Evolutionary conservation across 2,329 filamentous ascomycete genomes (phyloP).

Genomic region (Ophiostoma piceae): DNA sequence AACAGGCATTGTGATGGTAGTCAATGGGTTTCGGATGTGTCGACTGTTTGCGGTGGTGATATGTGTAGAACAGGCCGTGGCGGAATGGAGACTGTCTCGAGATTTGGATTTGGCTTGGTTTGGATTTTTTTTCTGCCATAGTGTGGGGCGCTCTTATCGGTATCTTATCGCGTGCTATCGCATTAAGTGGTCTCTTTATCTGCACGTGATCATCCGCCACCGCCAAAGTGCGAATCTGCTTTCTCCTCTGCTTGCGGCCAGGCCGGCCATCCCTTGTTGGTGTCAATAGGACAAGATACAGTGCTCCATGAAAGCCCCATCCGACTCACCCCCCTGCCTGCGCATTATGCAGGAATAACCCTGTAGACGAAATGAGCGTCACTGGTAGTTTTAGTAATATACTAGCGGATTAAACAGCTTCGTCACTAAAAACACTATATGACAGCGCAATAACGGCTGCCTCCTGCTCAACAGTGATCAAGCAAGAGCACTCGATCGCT

Average conservation of each 20-base stretch:
- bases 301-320: not conserved
- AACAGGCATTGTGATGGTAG: slow-evolving; percentile 46
- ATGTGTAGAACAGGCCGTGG: not conserved
- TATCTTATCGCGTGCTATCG: not conserved
- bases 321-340: not conserved
- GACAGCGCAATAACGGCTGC: not conserved
- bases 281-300: no score
- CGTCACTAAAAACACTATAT: not conserved
- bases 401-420: not conserved
- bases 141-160: slow-evolving; percentile 13
- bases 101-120: not conserved
- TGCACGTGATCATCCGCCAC: not conserved
- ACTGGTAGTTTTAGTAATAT: not conserved
- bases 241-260: not conserved
- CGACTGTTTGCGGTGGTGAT: not conserved
- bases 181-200: not conserved
- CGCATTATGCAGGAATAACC: not conserved
- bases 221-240: not conserved
- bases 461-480: not conserved
- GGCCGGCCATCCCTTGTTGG: not conserved
- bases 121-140: slow-evolving; percentile 15
- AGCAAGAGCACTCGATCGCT: not conserved
- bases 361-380: not conserved
- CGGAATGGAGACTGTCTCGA: not conserved
- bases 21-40: not conserved